Evolutionary conservation across 2,329 filamentous ascomycete species (phyloP).

Genomic region (Alternaria panax): DNA sequence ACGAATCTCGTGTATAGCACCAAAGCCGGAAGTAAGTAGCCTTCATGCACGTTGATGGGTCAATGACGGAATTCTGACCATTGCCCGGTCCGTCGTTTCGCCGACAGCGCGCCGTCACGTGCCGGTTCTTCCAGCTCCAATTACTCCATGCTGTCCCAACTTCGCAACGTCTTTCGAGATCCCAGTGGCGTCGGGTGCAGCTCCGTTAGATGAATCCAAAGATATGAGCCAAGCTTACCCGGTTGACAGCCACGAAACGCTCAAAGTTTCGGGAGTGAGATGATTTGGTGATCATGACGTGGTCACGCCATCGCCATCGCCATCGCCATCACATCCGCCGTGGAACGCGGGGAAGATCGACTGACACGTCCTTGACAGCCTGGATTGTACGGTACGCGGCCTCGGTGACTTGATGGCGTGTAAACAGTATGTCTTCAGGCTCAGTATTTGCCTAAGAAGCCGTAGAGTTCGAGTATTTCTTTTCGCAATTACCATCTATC

Average conservation of each 20-base stretch:
- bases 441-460: not conserved
- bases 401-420: not conserved
- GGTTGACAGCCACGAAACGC: not conserved
- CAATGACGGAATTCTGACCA: not conserved
- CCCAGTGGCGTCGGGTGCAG: not conserved
- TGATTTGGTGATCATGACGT: slow-evolving; percentile 6
- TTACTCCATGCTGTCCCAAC: not conserved
- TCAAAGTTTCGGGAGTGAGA: slow-evolving; percentile 3
- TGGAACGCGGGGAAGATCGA: slow-evolving; percentile 14
- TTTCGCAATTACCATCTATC: not conserved
- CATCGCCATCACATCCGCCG: slow-evolving; percentile 5
- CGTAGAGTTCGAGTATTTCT: not conserved
- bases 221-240: not conserved
- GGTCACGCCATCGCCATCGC: slow-evolving; percentile 3
- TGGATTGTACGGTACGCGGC: slow-evolving; percentile 15
- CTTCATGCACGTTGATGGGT: not conserved
- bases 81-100: not conserved
- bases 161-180: not conserved
- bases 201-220: not conserved
- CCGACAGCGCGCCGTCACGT: slow-evolving; percentile 9
- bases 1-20: not conserved
- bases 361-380: slow-evolving; percentile 26
- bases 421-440: not conserved
- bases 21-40: not conserved
- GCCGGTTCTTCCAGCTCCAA: not conserved